A percentile compares a stretch with the other conserved stretches of the same genome.
These are phyloP conservation scores for Sabuloglossum arenarium DNA, from an alignment of 495 filamentous ascomycete species.

Conservation along the genomic window DNA sequence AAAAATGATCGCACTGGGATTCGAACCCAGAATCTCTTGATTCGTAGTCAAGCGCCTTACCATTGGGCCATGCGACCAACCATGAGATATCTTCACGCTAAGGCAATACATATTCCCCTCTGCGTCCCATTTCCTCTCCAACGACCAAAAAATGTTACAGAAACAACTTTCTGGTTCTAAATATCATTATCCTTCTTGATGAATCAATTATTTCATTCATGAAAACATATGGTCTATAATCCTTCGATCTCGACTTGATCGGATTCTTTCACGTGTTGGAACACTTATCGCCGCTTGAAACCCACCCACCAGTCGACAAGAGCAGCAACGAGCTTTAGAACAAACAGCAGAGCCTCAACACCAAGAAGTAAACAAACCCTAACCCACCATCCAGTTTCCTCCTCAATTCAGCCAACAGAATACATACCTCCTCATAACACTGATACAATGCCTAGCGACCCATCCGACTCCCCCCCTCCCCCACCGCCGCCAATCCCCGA, in stretches of 20 bases:
- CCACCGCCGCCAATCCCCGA: slow-evolving; percentile 33
- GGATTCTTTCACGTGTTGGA: no score
- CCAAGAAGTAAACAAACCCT: background rate
- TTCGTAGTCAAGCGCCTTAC: slow-evolving; percentile 55
- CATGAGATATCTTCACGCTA: background rate
- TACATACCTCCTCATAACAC: no score
- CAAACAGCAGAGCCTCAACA: background rate
- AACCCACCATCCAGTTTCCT: background rate
- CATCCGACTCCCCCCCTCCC: slow-evolving; percentile 22
- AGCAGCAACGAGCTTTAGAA: background rate
- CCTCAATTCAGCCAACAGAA: no score
- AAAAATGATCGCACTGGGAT: slow-evolving; percentile 1
- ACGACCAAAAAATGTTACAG: no score
- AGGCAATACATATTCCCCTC: background rate
- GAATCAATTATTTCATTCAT: no score
- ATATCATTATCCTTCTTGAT: no score
- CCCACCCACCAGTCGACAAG: background rate
- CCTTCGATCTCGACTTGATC: no score
- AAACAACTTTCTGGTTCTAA: no score
- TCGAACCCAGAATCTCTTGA: slow-evolving; percentile 34
- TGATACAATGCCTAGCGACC: background rate
- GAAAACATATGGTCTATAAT: no score
- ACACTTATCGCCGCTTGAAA: no score
- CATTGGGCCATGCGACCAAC: slow-evolving; percentile 31
- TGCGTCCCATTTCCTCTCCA: no score